Evolutionary conservation across 2,329 filamentous ascomycete genomes (phyloP).

Genomic region (Colletotrichum falcatum): DNA sequence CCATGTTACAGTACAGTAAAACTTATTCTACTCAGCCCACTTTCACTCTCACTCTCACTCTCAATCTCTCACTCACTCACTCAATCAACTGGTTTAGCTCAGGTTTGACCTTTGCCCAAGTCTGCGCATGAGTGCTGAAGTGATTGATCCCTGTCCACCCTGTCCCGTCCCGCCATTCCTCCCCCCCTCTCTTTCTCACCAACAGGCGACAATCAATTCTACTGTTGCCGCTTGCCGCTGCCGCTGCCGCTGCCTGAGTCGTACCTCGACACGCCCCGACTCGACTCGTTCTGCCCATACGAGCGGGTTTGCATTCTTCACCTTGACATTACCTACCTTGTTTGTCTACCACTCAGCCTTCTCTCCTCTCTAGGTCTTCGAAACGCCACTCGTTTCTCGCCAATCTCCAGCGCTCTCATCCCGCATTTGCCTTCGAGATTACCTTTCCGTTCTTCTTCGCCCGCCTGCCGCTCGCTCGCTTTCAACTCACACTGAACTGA

Average conservation of each 20-base stretch:
- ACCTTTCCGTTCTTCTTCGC: neutral
- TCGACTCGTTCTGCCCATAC: slow-evolving; percentile 30
- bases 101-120: neutral
- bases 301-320: neutral
- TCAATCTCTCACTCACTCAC: neutral
- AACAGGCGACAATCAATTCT: slow-evolving; percentile 12
- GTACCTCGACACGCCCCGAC: neutral
- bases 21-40: neutral
- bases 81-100: neutral
- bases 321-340: slow-evolving; percentile 1
- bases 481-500: neutral
- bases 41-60: too few relatives aligned
- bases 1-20: neutral
- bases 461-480: neutral
- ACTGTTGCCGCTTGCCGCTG: slow-evolving; percentile 3
- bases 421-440: slow-evolving; percentile 7
- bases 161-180: slow-evolving; percentile 31
- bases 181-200: slow-evolving; percentile 4
- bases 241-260: slow-evolving; percentile 25
- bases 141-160: neutral
- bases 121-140: neutral
- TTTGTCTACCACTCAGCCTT: neutral
- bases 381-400: slow-evolving; percentile 19
- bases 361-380: slow-evolving; percentile 2
- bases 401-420: slow-evolving; percentile 10